phyloP scores from a whole-genome alignment of 1,284 basidiomycete species.

The Rhodotorula glutinis region DNA sequence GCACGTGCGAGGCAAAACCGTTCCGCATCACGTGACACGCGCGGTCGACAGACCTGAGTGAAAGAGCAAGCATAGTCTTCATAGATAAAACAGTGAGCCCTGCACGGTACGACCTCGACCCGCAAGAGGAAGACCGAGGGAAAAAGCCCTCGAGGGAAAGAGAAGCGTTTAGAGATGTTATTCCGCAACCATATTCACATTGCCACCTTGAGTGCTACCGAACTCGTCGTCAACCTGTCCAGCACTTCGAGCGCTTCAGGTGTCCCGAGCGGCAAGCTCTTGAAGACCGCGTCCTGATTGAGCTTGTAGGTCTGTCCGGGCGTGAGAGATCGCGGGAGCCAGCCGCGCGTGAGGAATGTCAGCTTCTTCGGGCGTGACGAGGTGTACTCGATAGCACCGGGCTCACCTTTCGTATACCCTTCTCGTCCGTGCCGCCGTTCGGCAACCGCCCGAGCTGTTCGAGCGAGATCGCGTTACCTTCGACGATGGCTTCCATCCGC shows the following conservation, averaged over 20 bases:
- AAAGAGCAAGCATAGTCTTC: too few species aligned
- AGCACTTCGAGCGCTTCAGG: conserved; percentile 54
- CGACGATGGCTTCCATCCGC: conserved; percentile 59
- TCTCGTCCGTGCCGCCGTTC: conserved; percentile 50
- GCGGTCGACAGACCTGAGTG: too few species aligned
- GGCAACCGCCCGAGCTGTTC: conserved; percentile 39
- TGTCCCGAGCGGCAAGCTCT: conserved; percentile 49
- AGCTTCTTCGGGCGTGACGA: too few species aligned
- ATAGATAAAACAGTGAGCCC: too few species aligned
- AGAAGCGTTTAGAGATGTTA: too few species aligned
- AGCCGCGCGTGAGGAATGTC: too few species aligned
- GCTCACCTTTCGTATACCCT: conserved; percentile 63
- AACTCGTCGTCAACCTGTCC: conserved; percentile 67
- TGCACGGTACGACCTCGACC: too few species aligned
- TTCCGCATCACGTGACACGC: too few species aligned
- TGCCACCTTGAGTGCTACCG: conserved; percentile 77
- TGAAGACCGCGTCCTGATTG: conserved; percentile 56
- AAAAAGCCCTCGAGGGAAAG: too few species aligned
- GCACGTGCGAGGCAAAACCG: too few species aligned
- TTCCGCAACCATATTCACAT: conserved; percentile 35
- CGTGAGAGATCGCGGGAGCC: not conserved
- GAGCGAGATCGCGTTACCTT: conserved; percentile 57
- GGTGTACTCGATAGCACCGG: too few species aligned
- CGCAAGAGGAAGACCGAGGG: too few species aligned
- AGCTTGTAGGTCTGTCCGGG: conserved; percentile 60